Evolutionary conservation across 345 rosid species (phyloP), one percentile per base, ranked within the genome.

Genomic region (Euphorbia tirucalli): DNA sequence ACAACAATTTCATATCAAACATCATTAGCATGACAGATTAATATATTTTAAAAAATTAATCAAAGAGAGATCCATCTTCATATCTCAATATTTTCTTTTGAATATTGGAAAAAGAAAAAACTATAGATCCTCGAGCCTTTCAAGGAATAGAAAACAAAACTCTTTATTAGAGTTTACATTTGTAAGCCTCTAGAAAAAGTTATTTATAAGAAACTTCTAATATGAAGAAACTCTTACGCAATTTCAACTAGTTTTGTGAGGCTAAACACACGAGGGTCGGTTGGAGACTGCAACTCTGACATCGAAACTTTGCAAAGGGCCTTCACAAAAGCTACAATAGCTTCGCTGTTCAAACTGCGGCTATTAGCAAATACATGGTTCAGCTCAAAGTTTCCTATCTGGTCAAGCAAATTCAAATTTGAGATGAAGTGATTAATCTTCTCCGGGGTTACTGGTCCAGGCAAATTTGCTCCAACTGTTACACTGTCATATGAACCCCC

Each of bases 231-330:
- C 66, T 63, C 94, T 84, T 90, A 93, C 98, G 96, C 90, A 74
- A 93, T 93, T 82, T 93, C 97, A 77, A 93, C 96, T 49, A 93
- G 77, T 87, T 93, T 93, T 65, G 98, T 93, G 67, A 93, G 91
- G 87, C 98, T 86, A 85, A 93, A 93, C 56, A 93, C 98, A 72
- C 98, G 97, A 78, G 98, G 98, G 70, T 93, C 98, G n/a, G 96
- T 91, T 61, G 93, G 95, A 78, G 97, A 91, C 82, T 91, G 98
- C 88, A 93, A 83, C 80, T 93, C 98, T 52, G 86, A 83, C 82
- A 93, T 92, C 62, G 97, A 79, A 80, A 93, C 98, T 83, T 93
- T 93, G 88, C 95, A 91, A 68, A 93, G 89, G 41, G 98, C 90
- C 85, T 85, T 93, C 68, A 93, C 96, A 79, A 93, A 93, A 75